phyloP scores from a whole-genome alignment of 805 yeast genomes.

The Lachancea quebecensis region DNA sequence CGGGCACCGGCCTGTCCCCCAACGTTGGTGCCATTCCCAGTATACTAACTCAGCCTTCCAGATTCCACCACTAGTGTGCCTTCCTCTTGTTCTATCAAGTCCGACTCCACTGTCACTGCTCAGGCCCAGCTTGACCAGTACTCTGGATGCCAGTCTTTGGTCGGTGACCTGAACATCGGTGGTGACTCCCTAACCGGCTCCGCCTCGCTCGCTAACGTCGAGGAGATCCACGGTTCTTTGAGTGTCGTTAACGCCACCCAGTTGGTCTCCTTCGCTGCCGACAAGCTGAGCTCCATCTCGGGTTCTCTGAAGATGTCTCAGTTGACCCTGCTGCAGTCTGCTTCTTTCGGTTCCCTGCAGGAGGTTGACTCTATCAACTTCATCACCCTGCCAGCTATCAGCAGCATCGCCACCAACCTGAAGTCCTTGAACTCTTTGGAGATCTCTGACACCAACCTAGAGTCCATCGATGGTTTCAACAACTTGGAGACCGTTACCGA shows the following conservation, averaged over 20 bases:
- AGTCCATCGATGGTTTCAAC: conserved; percentile 57
- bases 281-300: conserved; percentile 65
- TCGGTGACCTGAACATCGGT: conserved; percentile 68
- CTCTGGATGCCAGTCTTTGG: conserved; percentile 67
- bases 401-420: conserved; percentile 61
- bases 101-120: conserved; percentile 63
- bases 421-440: conserved; percentile 62
- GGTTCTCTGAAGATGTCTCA: conserved; percentile 57
- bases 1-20: too few relatives aligned
- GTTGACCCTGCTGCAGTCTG: conserved; percentile 58
- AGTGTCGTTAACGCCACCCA: conserved; percentile 55
- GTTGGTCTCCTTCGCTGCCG: conserved; percentile 67
- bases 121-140: conserved; percentile 72
- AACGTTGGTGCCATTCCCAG: too few relatives aligned
- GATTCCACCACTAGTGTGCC: conserved; percentile 44
- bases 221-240: conserved; percentile 73
- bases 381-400: conserved; percentile 82
- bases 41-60: conserved; percentile 13
- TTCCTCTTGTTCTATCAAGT: conserved; percentile 59
- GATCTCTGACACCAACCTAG: conserved; percentile 69
- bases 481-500: conserved; percentile 40
- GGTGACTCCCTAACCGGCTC: conserved; percentile 48
- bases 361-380: conserved; percentile 76
- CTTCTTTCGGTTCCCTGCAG: conserved; percentile 71
- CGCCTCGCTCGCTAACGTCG: conserved; percentile 66